phyloP scores from a whole-genome alignment of 345 rosid species.

The Rhizophora mangle region DNA sequence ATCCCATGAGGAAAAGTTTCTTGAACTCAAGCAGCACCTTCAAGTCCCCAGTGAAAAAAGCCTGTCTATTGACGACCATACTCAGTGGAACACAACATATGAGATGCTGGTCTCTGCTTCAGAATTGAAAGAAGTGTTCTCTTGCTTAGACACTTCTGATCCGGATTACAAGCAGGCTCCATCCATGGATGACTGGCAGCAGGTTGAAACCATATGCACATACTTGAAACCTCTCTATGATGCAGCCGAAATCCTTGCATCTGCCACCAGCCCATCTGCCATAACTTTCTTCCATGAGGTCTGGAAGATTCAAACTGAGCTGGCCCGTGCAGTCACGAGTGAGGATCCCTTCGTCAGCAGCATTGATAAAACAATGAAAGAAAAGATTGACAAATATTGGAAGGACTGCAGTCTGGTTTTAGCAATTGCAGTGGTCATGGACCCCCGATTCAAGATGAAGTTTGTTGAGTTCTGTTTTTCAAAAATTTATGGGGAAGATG shows the following conservation, averaged over 20 bases:
- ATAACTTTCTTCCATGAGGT: constrained; percentile 66
- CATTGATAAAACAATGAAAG: constrained; percentile 58
- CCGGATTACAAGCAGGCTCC: constrained; percentile 69
- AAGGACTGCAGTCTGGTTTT: constrained; percentile 77
- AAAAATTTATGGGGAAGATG: constrained; percentile 69
- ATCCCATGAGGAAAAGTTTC: constrained; percentile 77
- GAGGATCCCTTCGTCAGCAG: constrained; percentile 58
- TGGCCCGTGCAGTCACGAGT: constrained; percentile 43
- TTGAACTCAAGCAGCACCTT: constrained; percentile 82
- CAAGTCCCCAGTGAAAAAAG: constrained; percentile 63
- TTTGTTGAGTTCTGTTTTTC: constrained; percentile 86
- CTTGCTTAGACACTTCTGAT: constrained; percentile 73
- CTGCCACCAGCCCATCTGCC: constrained; percentile 45
- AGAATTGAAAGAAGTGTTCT: constrained; percentile 74
- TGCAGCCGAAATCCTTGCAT: constrained; percentile 50
- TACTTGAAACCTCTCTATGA: constrained; percentile 70
- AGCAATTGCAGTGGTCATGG: constrained; percentile 85
- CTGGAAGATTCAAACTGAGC: constrained; percentile 74
- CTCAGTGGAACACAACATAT: constrained; percentile 72
- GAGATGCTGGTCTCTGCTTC: constrained; percentile 75
- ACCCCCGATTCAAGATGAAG: constrained; percentile 90
- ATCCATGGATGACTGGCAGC: constrained; percentile 67
- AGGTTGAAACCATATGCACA: constrained; percentile 57
- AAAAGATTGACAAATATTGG: constrained; percentile 65
- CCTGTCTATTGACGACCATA: constrained; percentile 58